These are phyloP conservation scores for Solanum infundibuliforme DNA, from an alignment of 257 asterid species.

Conservation along the genomic window DNA sequence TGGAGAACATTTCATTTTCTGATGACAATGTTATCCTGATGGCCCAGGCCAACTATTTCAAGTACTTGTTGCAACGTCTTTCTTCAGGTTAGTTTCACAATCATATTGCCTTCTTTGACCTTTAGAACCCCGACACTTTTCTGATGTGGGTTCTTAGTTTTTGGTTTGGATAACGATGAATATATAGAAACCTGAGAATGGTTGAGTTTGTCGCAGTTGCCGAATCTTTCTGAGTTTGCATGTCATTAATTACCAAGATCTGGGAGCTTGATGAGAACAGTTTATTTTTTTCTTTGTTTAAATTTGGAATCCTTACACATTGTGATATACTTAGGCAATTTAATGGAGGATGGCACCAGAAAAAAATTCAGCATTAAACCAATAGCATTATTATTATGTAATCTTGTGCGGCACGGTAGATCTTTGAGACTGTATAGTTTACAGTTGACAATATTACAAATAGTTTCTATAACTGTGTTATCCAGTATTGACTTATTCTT, in stretches of 20 bases:
- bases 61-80: slow-evolving; percentile 45
- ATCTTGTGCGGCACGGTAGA: not conserved
- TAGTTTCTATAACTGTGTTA: not conserved
- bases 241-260: not conserved
- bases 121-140: not conserved
- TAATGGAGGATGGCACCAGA: not conserved
- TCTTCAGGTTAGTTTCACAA: slow-evolving; percentile 33
- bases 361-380: not conserved
- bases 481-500: not conserved
- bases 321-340: not conserved
- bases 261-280: not conserved
- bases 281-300: too few species aligned
- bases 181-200: not conserved
- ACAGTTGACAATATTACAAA: not conserved
- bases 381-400: not conserved
- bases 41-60: slow-evolving; percentile 52
- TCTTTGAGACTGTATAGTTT: not conserved
- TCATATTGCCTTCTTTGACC: not conserved
- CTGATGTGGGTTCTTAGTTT: not conserved
- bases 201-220: not conserved
- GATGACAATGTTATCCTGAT: slow-evolving; percentile 55
- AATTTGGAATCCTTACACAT: not conserved
- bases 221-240: not conserved
- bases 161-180: not conserved
- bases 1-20: slow-evolving; percentile 55